Evolutionary conservation across 371 early-diverging fungal genomes (phyloP).

Genomic region (Choanephora cucurbitarum): DNA sequence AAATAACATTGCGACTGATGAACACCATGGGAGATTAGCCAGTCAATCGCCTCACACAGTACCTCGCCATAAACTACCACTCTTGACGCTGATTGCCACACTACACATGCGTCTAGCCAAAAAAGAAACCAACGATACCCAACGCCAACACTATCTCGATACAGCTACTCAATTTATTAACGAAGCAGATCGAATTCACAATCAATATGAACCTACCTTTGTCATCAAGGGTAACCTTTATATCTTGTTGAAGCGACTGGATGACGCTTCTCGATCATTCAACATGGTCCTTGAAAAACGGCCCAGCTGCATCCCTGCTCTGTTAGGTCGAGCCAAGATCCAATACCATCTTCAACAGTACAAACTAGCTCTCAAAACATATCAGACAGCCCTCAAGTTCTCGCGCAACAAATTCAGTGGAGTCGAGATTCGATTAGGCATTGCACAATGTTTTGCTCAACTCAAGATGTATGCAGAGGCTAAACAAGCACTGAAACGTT

Average conservation of each 20-base stretch:
- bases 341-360: conserved; percentile 60
- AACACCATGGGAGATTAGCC: conserved; percentile 25
- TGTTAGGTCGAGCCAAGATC: conserved; percentile 75
- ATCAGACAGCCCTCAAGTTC: conserved; percentile 71
- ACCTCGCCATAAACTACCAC: conserved; percentile 65
- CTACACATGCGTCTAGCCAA: conserved; percentile 66
- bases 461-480: conserved; percentile 74
- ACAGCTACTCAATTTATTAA: conserved; percentile 72
- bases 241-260: conserved; percentile 59
- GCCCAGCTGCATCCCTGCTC: conserved; percentile 71
- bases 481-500: conserved; percentile 70
- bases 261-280: conserved; percentile 74
- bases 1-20: no score
- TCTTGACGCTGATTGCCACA: conserved; percentile 67
- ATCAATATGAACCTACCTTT: conserved; percentile 66
- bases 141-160: conserved; percentile 59
- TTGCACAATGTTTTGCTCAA: conserved; percentile 84
- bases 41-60: conserved; percentile 52
- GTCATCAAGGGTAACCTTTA: conserved; percentile 70
- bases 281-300: conserved; percentile 61
- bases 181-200: conserved; percentile 72
- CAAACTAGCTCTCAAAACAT: conserved; percentile 65
- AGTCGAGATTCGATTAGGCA: conserved; percentile 79
- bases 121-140: conserved; percentile 37
- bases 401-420: conserved; percentile 50